These are phyloP conservation scores for Phaffomyces thermotolerans DNA, from an alignment of 805 yeast genomes.

Conservation along the genomic window DNA sequence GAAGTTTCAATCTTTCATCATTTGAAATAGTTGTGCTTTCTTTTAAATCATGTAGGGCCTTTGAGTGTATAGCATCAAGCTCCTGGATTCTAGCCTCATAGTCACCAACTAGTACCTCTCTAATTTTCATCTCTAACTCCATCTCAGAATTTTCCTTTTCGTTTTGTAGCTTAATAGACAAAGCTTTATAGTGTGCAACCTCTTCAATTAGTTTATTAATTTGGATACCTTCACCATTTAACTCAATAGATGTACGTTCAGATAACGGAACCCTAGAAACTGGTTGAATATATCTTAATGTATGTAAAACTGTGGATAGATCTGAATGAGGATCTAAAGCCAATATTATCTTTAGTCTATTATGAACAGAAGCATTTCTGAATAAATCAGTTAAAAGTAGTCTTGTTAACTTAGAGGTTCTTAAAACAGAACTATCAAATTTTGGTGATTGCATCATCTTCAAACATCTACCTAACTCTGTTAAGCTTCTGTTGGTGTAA, in stretches of 20 bases:
- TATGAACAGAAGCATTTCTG: slow-evolving; percentile 12
- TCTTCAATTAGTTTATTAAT: slow-evolving; percentile 14
- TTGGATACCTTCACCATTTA: slow-evolving; percentile 3
- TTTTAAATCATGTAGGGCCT: slow-evolving; percentile 27
- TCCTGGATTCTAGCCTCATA: slow-evolving; percentile 32
- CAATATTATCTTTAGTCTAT: slow-evolving; percentile 19
- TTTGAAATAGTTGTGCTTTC: slow-evolving; percentile 20
- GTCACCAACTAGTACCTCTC: slow-evolving; percentile 25
- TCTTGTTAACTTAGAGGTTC: slow-evolving; percentile 44
- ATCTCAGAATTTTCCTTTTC: slow-evolving; percentile 21
- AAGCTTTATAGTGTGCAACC: slow-evolving; percentile 12
- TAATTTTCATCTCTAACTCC: slow-evolving; percentile 23
- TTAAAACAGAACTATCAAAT: slow-evolving; percentile 34
- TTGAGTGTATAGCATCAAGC: slow-evolving; percentile 27
- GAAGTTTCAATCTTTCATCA: slow-evolving; percentile 26
- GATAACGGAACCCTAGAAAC: slow-evolving; percentile 18
- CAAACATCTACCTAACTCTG: slow-evolving; percentile 44
- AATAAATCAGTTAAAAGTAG: slow-evolving; percentile 38
- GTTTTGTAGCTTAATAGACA: slow-evolving; percentile 15
- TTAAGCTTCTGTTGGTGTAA: slow-evolving; percentile 40
- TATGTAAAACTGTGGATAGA: slow-evolving; percentile 17
- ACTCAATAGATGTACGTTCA: slow-evolving; percentile 17
- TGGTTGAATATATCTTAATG: slow-evolving; percentile 24
- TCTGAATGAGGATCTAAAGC: slow-evolving; percentile 22
- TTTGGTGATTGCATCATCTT: slow-evolving; percentile 32